Base-by-base conservation (phyloP, 2,329 filamentous ascomycete species). In the Nemania sp. region DNA sequence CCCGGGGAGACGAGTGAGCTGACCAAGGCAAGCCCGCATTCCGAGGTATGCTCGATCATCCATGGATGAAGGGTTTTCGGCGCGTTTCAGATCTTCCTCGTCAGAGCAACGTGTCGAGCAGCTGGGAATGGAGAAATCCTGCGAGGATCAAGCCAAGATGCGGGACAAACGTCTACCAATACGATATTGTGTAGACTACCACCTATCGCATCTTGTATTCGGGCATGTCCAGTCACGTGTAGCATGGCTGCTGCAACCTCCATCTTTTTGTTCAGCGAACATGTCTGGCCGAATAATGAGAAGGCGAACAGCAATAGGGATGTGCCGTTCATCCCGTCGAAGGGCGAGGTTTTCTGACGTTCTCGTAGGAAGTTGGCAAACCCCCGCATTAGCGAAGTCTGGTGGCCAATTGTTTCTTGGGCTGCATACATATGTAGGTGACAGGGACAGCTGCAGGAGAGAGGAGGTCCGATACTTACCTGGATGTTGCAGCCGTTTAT, bases 401-500 rank as follows among this genome's bases (percentile, higher is more conserved):
- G 59, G 50, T 55, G 57, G 59, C 59, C 59, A 54, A 58, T 52
- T 60, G 61, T 56, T 17, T 29, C 32, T 37, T 56, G 53, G 50
- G 39, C 46, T 63, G 65, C 65, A 67, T 64, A 48, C 53, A 63
- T 42, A 42, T 15, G 64, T 58, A 58, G 62, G 57, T 60, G 59
- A 54, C 59, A 63, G 35, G 63, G 62, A 65, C 54, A 63, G 59
- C 52, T 62, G 55, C 62, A 58, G 57, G 50, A 61, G 61, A 56
- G 40, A 55, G 46, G 40, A 15, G 43, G 29, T 42, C 40, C 34
- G 35, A 35, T 49, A 50, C 25, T 7, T 29, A 7, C 7, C 4
- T 29, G 25, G 21, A 45, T 32, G 40, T 50, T 63, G 60, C 25
- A 53, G 46, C 51, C 25, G 12, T 46, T 25, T 18, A 29, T 34